phyloP scores from a whole-genome alignment of 148 eudicot species.

The Chenopodium suecicum region DNA sequence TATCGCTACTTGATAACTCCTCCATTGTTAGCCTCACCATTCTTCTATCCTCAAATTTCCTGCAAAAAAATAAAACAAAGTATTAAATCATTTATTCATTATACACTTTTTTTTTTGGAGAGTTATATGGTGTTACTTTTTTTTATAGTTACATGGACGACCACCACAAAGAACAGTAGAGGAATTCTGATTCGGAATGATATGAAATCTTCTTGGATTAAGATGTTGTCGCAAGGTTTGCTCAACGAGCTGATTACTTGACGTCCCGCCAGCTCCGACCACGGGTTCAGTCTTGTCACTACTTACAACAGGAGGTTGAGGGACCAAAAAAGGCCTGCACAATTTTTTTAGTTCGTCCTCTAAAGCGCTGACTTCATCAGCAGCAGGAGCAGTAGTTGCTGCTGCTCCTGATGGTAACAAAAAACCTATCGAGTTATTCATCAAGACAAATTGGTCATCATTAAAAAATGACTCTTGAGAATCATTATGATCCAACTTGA shows the following conservation, averaged over 20 bases:
- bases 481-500: not conserved
- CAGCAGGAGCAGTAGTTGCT: not conserved
- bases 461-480: not conserved
- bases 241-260: not conserved
- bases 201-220: not conserved
- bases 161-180: not conserved
- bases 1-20: conserved; percentile 44
- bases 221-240: not conserved
- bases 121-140: not conserved
- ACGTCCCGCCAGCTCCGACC: not conserved
- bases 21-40: conserved; percentile 46
- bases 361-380: conserved; percentile 12
- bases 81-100: not conserved
- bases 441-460: not conserved
- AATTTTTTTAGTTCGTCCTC: conserved; percentile 15
- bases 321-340: conserved; percentile 7
- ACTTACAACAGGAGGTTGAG: not conserved
- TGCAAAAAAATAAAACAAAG: conserved; percentile 10
- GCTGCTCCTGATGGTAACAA: not conserved
- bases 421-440: not conserved
- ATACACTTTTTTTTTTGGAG: too few species aligned
- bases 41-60: conserved; percentile 47
- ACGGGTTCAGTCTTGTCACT: not conserved
- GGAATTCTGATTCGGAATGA: not conserved
- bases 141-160: not conserved